Evolutionary conservation across 2,329 filamentous ascomycete genomes (phyloP).

Genomic region (Blastomyces gilchristii): DNA sequence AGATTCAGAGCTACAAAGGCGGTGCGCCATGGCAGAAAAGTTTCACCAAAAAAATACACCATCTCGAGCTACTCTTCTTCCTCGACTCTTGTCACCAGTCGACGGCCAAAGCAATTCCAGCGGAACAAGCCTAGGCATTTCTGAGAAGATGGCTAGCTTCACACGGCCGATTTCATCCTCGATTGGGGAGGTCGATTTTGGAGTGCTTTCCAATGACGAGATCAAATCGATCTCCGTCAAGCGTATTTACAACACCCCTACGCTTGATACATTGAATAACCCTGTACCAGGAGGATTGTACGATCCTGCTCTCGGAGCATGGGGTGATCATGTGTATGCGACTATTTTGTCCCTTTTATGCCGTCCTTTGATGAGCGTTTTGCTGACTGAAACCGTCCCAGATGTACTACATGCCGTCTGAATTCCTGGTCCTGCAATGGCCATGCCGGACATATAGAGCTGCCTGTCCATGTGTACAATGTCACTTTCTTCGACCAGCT

Average conservation of each 20-base stretch:
- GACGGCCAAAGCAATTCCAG: conserved; percentile 1
- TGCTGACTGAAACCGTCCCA: conserved; percentile 30
- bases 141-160: conserved; percentile 34
- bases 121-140: background rate
- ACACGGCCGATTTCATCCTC: conserved; percentile 71
- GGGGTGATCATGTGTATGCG: conserved; percentile 69
- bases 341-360: conserved; percentile 10
- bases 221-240: conserved; percentile 86
- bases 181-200: conserved; percentile 82
- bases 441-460: conserved; percentile 88
- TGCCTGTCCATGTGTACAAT: conserved; percentile 88
- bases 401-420: conserved; percentile 86
- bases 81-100: background rate
- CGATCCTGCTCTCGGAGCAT: conserved; percentile 82
- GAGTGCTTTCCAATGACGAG: conserved; percentile 69
- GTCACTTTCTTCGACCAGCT: conserved; percentile 94
- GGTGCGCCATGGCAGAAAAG: conserved; percentile 32
- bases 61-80: background rate
- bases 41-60: conserved; percentile 18
- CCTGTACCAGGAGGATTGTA: conserved; percentile 86
- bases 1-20: conserved; percentile 16
- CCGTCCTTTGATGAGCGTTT: conserved; percentile 12
- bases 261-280: conserved; percentile 87
- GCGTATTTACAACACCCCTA: conserved; percentile 82
- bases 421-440: conserved; percentile 75